These are phyloP conservation scores for Alternaria conjuncta DNA, from an alignment of 2,329 filamentous ascomycete species.

Conservation along the genomic window DNA sequence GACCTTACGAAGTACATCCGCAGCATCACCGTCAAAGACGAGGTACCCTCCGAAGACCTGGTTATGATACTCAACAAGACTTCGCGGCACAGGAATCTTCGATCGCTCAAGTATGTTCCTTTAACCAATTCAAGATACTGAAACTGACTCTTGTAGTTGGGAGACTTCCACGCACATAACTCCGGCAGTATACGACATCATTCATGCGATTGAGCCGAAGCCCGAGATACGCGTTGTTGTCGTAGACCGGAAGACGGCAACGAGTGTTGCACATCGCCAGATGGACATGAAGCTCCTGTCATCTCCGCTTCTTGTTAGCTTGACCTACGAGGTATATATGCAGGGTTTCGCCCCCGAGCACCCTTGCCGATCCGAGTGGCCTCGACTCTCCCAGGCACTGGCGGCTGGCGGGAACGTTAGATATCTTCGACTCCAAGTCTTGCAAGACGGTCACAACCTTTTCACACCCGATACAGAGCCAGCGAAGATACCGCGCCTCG, in stretches of 20 bases:
- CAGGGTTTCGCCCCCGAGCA: background rate
- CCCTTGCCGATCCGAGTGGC: background rate
- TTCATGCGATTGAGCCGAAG: background rate
- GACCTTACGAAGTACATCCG: background rate
- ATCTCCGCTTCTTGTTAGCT: background rate
- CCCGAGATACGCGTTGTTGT: background rate
- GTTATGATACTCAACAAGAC: background rate
- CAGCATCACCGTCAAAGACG: background rate
- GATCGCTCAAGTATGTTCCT: background rate
- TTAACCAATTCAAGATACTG: background rate
- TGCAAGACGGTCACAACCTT: background rate
- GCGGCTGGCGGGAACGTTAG: background rate
- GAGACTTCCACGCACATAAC: background rate
- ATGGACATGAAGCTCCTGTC: background rate
- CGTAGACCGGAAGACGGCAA: background rate
- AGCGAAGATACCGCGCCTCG: background rate
- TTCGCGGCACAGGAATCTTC: background rate
- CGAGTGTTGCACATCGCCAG: background rate
- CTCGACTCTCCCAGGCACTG: background rate
- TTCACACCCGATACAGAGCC: background rate
- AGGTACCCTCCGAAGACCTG: background rate
- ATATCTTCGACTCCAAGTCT: background rate
- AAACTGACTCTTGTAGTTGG: background rate
- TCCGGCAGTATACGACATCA: background rate
- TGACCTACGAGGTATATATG: background rate